A percentile compares a stretch with the other conserved stretches of the same genome.
These are phyloP conservation scores for Fusarium chaquense DNA, from an alignment of 2,329 filamentous ascomycete genomes.

Conservation along the genomic window DNA sequence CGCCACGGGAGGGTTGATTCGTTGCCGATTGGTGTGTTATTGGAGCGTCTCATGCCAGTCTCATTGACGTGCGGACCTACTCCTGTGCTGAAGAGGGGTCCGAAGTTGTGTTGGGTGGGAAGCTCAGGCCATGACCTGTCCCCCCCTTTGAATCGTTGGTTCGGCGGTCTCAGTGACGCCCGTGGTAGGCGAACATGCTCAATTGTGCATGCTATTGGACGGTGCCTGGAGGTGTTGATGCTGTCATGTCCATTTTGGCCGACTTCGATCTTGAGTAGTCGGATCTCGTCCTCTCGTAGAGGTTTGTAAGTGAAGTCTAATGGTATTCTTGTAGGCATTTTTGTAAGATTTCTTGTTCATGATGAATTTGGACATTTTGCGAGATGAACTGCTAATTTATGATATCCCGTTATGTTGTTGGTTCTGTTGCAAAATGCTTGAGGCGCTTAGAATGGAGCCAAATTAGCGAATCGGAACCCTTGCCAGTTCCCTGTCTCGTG, in stretches of 20 bases:
- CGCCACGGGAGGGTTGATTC: background rate
- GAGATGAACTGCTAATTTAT: background rate
- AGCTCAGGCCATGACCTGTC: background rate
- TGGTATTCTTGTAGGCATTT: too few relatives aligned
- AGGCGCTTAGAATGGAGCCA: background rate
- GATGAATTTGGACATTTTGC: background rate
- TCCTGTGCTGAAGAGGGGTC: background rate
- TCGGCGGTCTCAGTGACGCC: rapidly evolving
- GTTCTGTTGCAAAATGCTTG: background rate
- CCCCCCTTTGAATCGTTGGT: background rate
- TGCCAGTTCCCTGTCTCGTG: background rate
- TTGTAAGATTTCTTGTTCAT: background rate
- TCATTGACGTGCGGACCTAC: rapidly evolving
- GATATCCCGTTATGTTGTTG: background rate
- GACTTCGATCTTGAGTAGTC: background rate
- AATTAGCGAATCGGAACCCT: background rate
- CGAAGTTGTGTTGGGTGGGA: background rate
- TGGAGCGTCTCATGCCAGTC: background rate
- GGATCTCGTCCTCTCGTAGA: background rate
- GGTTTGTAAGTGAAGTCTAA: background rate
- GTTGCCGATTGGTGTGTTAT: background rate
- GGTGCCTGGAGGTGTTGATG: too few relatives aligned
- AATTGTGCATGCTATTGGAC: background rate
- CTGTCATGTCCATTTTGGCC: background rate
- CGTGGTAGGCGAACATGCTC: background rate